These are phyloP conservation scores for Kwoniella sp. DNA, from an alignment of 768 basidiomycete species.

Conservation along the genomic window DNA sequence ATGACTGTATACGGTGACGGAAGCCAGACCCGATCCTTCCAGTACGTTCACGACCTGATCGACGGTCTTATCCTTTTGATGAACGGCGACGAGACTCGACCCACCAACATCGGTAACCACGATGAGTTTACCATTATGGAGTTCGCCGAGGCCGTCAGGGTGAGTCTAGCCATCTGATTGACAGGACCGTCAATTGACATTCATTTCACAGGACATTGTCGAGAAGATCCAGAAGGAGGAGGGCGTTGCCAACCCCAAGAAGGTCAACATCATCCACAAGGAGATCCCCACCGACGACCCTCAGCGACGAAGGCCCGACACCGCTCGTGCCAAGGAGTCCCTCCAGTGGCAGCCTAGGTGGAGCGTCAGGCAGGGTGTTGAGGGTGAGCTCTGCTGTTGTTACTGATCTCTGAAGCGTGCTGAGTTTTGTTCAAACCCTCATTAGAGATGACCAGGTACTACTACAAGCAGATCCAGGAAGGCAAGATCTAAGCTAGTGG, in stretches of 20 bases:
- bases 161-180: slow-evolving; percentile 14
- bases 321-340: slow-evolving; percentile 74
- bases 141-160: slow-evolving; percentile 83
- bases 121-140: slow-evolving; percentile 95
- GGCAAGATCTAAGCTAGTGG: slow-evolving; percentile 29
- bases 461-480: slow-evolving; percentile 44
- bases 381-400: slow-evolving; percentile 52
- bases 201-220: slow-evolving; percentile 61
- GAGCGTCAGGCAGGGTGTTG: slow-evolving; percentile 86
- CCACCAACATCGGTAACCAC: slow-evolving; percentile 91
- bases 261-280: slow-evolving; percentile 51
- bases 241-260: slow-evolving; percentile 47
- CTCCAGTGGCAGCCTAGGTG: slow-evolving; percentile 90
- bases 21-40: slow-evolving; percentile 84
- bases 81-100: slow-evolving; percentile 89
- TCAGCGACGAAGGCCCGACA: slow-evolving; percentile 88
- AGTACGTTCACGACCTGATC: slow-evolving; percentile 91
- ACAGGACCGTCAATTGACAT: background rate
- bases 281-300: slow-evolving; percentile 61
- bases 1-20: slow-evolving; percentile 97
- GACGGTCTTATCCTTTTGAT: slow-evolving; percentile 68
- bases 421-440: background rate
- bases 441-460: slow-evolving; percentile 42
- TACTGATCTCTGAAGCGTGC: background rate
- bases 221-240: slow-evolving; percentile 80